Base-by-base conservation (phyloP, 768 basidiomycete species). In the Hebeloma cylindrosporum region DNA sequence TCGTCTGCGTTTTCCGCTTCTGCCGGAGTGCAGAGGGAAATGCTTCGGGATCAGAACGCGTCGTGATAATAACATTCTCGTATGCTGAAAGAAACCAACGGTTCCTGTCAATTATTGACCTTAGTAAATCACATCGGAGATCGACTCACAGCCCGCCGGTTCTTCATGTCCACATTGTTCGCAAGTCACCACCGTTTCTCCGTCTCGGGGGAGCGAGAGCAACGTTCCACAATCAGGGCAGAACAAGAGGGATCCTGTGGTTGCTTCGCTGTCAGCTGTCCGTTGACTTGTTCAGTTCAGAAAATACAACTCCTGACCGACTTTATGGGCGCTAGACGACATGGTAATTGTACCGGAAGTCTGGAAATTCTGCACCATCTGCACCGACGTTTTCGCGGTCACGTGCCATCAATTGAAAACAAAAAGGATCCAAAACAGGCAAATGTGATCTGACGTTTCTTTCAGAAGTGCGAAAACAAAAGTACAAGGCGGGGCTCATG, bases 201-300 rank as follows among this genome's bases (percentile, higher is more conserved):
- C 82, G 33, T 84, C 85, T 55, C 71, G 70, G 0, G 96, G 96
- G 16, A 93, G 67, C 51, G 84, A 80, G 10, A 98, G 82, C 27
- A 99, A 72, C 1, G 91, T 95, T 10, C 93, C 93, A 54, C 96
- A 99, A 47, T 82, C 74, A 1, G 92, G 91, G 68, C 96, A 99
- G 69, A 99, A 98, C 29, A 98, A 72, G 18, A 98, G 73, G 1
- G 93, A 94, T 40, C 95, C 96, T 87, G 57, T 40, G 13, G 48
- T 48, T n/a, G n/a, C n/a, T 50, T 45, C 36, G 29, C 37, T 22
- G 29, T 29, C 13, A 9, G 22, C 46, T 32, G 44, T n/a, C 47
- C 16, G 25, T 42, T 30, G 32, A 40, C 5, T 33, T 20, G 32
- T 10, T 10, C 27, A 11, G 18, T 9, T 14, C 9, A 21, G 16